Evolutionary conservation across 441 rosid species (phyloP).

Genomic region (Hura crepitans): DNA sequence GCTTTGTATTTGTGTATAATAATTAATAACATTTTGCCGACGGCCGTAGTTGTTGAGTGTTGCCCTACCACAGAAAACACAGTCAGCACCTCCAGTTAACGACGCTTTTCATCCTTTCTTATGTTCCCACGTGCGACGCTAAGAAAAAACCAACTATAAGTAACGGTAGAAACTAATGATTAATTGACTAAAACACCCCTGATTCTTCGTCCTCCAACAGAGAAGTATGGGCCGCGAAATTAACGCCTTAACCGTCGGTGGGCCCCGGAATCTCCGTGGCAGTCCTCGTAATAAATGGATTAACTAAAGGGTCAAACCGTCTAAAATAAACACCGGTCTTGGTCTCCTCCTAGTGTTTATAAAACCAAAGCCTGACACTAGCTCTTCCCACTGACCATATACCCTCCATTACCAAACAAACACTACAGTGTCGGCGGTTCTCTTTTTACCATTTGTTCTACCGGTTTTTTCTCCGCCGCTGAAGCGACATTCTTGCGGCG

Average conservation of each 20-base stretch:
- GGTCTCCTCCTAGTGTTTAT: slow-evolving; percentile 19
- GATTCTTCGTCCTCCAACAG: background rate
- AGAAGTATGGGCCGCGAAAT: slow-evolving; percentile 38
- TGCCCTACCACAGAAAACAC: too few species aligned
- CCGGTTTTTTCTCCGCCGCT: background rate
- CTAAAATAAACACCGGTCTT: background rate
- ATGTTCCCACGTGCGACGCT: slow-evolving; percentile 24
- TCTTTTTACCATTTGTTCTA: background rate
- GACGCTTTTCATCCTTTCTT: slow-evolving; percentile 13
- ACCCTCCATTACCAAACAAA: background rate
- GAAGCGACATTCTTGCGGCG: slow-evolving; percentile 4
- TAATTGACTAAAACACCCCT: slow-evolving; percentile 36
- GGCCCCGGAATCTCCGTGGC: slow-evolving; percentile 43
- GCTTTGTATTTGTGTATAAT: too few species aligned
- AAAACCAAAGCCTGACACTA: slow-evolving; percentile 11
- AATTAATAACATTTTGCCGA: background rate
- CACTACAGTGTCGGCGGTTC: slow-evolving; percentile 33
- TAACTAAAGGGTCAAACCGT: slow-evolving; percentile 19
- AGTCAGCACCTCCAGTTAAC: slow-evolving; percentile 11
- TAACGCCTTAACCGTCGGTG: slow-evolving; percentile 69
- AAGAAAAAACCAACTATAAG: too few species aligned
- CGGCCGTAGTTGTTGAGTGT: background rate
- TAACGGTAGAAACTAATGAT: too few species aligned
- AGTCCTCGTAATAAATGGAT: slow-evolving; percentile 31
- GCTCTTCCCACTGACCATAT: background rate